A percentile compares a stretch with the other conserved stretches of the same genome.
These are phyloP conservation scores for Linnemannia exigua DNA, from an alignment of 192 early-diverging fungal species.

Conservation along the genomic window DNA sequence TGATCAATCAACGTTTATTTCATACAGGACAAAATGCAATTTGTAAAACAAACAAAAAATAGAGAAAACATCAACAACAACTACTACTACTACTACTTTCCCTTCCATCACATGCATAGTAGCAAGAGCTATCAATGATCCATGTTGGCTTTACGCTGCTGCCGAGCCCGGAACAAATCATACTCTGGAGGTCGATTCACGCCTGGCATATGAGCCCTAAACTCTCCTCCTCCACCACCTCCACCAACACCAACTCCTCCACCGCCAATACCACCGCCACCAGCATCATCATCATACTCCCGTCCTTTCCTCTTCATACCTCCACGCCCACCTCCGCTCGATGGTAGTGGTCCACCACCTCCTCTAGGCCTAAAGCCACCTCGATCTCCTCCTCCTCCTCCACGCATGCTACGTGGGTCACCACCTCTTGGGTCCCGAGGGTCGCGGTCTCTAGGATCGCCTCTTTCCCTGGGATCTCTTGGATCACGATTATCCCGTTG, in stretches of 20 bases:
- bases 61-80: too few relatives aligned
- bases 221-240: slow-evolving; percentile 40
- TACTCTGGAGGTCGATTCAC: slow-evolving; percentile 70
- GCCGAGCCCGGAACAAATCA: slow-evolving; percentile 66
- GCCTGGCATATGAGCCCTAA: slow-evolving; percentile 51
- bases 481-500: neutral
- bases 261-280: slow-evolving; percentile 21
- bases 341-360: slow-evolving; percentile 30
- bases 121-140: slow-evolving; percentile 7
- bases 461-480: slow-evolving; percentile 34
- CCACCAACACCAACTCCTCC: slow-evolving; percentile 15
- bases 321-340: slow-evolving; percentile 23
- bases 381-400: slow-evolving; percentile 31
- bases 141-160: slow-evolving; percentile 59
- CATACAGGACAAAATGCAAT: too few relatives aligned
- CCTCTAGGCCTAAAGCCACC: slow-evolving; percentile 53
- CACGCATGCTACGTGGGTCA: slow-evolving; percentile 26
- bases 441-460: slow-evolving; percentile 49
- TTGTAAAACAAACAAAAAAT: too few relatives aligned
- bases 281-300: slow-evolving; percentile 63
- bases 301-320: slow-evolving; percentile 59
- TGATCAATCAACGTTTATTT: too few relatives aligned
- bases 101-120: too few relatives aligned
- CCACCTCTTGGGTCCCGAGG: slow-evolving; percentile 37
- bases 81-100: too few relatives aligned